Base-by-base conservation (phyloP, 495 filamentous ascomycete species). In the Apodospora peruviana region DNA sequence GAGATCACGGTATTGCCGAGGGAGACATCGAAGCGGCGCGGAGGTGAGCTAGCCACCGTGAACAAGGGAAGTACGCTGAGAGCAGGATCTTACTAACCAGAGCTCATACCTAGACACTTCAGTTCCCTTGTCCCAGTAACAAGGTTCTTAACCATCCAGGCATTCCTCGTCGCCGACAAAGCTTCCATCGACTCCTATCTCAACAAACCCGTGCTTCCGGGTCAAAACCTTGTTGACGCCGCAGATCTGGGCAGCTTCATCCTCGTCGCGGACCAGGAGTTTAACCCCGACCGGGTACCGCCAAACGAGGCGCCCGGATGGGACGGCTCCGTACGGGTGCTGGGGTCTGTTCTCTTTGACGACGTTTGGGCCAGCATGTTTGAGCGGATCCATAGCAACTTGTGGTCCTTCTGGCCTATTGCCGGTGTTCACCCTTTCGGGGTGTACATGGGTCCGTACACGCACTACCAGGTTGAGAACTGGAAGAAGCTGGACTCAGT, bases 11-110 rank as follows among this genome's bases (percentile, higher is more conserved):
- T 2, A 47, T 53, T 51, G 38, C 46, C 0, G 50, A 57, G 47
- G 43, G 50, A 5, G 55, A 53, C 14, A 25, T 57, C 10, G 45
- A 48, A 10, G 54, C 29, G 5, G 54, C 49, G 7, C 43, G 47
- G 37, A 32, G 20, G 45, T 35, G 16, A 2, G 32, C 2, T 7
- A 11, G 27, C 16, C 32, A 11, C 5, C 32, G 11, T 35, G 11
- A n/a, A 32, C 27, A 7, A 5, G 27, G 27, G 32, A 11, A 11
- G 12, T 35, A n/a, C 11, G 1, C 2, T 10, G 32, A 35, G 16
- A 11, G 32, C n/a, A 35, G 32, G 16, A 11, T 2, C 11, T 35
- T 35, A 7, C 32, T 35, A n/a, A 32, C 27, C 5, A 7, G 27
- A 12, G 16, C 32, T 35, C 11, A 7, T n/a, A n/a, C n/a, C n/a